These are phyloP conservation scores for Phlyctochytrium bullatum DNA, from an alignment of 192 early-diverging fungal genomes.

Conservation along the genomic window DNA sequence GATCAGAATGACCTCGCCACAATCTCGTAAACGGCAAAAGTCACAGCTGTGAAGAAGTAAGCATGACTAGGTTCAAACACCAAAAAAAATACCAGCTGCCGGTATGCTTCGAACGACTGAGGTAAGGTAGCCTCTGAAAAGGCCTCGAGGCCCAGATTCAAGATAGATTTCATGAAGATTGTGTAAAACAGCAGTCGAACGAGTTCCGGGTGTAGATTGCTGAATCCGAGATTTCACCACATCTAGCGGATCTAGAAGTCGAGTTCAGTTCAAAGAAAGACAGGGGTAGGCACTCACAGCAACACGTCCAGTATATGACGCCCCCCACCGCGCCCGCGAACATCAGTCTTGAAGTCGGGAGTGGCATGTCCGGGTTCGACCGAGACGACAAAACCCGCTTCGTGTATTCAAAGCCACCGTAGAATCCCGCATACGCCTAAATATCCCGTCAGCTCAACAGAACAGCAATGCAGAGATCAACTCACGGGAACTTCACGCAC, in stretches of 20 bases:
- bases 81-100: constrained; percentile 15
- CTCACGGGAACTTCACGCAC: constrained; percentile 29
- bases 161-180: constrained; percentile 15
- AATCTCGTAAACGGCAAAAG: constrained; percentile 35
- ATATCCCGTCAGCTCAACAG: background rate
- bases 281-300: constrained; percentile 33
- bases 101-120: constrained; percentile 26
- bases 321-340: constrained; percentile 77
- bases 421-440: constrained; percentile 78
- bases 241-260: constrained; percentile 65
- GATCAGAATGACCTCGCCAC: constrained; percentile 12
- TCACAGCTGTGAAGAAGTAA: constrained; percentile 19
- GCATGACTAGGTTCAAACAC: background rate
- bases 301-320: constrained; percentile 74
- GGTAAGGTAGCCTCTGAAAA: constrained; percentile 28
- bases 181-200: constrained; percentile 7
- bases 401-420: constrained; percentile 75
- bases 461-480: background rate
- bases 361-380: constrained; percentile 12
- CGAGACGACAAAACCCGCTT: constrained; percentile 53
- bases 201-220: constrained; percentile 7
- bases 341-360: constrained; percentile 62
- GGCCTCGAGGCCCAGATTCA: constrained; percentile 15
- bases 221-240: constrained; percentile 71
- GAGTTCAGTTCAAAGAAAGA: background rate